Percentiles rank a stretch among this genome's conserved stretches.
These are phyloP conservation scores for Jaltomata sinuosa DNA, from an alignment of 257 asterid genomes.

Conservation along the genomic window DNA sequence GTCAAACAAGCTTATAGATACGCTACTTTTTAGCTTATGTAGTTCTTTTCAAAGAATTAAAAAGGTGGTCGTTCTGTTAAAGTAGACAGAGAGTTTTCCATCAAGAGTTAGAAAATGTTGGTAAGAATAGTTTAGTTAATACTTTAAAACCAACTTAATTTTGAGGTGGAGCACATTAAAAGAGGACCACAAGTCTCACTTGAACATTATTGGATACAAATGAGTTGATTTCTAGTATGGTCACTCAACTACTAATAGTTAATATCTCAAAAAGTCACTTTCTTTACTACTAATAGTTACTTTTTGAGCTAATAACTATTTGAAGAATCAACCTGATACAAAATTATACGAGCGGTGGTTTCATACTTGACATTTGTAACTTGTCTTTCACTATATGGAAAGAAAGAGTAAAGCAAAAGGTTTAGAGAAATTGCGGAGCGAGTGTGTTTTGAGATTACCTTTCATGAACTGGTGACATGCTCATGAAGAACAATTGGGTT, in stretches of 20 bases:
- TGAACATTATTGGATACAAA: background rate
- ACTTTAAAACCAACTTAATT: background rate
- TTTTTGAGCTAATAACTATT: background rate
- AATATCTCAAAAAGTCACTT: background rate
- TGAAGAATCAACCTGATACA: background rate
- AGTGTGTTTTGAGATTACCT: conserved; percentile 22
- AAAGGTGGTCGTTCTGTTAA: background rate
- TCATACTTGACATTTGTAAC: background rate
- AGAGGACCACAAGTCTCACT: background rate
- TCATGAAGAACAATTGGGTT: conserved; percentile 59
- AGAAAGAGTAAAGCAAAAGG: background rate
- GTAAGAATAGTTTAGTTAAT: background rate
- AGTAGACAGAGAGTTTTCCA: background rate
- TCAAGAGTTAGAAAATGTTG: background rate
- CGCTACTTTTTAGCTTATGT: background rate
- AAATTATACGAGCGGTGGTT: background rate
- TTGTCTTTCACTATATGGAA: background rate
- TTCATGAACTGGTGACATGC: conserved; percentile 84
- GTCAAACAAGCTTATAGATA: background rate
- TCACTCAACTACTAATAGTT: background rate
- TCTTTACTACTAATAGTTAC: no score
- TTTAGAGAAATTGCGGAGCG: background rate
- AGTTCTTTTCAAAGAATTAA: background rate
- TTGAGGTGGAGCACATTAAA: no score
- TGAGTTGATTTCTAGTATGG: background rate